These are phyloP conservation scores for Fusarium paranaense DNA, from an alignment of 2,329 filamentous ascomycete genomes.

Conservation along the genomic window DNA sequence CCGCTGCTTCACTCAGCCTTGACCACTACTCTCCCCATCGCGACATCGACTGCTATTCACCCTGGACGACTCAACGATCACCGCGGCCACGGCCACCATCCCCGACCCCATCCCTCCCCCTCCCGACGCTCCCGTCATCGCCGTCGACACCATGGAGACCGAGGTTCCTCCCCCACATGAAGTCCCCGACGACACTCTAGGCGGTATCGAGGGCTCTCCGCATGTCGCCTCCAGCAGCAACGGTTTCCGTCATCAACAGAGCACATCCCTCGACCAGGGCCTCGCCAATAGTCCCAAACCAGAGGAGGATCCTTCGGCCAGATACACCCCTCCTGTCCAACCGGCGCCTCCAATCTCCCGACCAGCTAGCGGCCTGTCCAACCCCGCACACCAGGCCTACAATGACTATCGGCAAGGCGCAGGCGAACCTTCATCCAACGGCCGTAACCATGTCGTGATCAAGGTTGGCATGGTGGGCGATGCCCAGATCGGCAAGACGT, in stretches of 20 bases:
- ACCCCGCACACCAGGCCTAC: constrained; percentile 53
- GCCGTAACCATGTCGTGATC: constrained; percentile 86
- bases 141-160: constrained; percentile 63
- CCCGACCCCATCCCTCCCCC: constrained; percentile 30
- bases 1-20: background rate
- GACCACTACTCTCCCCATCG: constrained; percentile 9
- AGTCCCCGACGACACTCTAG: constrained; percentile 62
- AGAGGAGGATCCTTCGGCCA: constrained; percentile 57
- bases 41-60: constrained; percentile 44
- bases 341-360: constrained; percentile 61
- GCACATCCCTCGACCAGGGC: constrained; percentile 63
- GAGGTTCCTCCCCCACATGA: constrained; percentile 49
- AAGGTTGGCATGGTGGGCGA: constrained; percentile 99
- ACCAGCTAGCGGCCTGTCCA: constrained; percentile 67
- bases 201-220: constrained; percentile 61
- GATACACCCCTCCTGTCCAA: constrained; percentile 61
- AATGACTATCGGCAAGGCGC: constrained; percentile 59
- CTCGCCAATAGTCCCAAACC: constrained; percentile 54
- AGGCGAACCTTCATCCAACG: constrained; percentile 54
- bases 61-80: constrained; percentile 57
- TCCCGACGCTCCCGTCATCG: constrained; percentile 49
- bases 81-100: constrained; percentile 36
- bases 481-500: constrained; percentile 99
- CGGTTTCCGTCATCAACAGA: constrained; percentile 57
- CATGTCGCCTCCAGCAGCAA: constrained; percentile 50